Conservation (phyloP, 208 protist genomes). For the Crithidia sp. region DNA sequence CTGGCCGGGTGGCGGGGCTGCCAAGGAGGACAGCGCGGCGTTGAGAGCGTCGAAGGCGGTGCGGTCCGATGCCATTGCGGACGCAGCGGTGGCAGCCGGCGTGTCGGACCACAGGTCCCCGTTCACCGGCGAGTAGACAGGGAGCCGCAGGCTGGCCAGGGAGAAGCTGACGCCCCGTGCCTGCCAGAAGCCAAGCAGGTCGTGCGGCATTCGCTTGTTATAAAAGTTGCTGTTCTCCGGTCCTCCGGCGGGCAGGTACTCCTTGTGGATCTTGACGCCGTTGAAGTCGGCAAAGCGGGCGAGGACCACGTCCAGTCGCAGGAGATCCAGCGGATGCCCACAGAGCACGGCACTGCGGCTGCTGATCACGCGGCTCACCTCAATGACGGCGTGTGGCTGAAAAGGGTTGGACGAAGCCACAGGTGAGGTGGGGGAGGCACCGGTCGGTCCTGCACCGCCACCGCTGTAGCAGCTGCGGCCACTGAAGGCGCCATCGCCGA, state of each 20-base stretch:
- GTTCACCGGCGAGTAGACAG: conserved; percentile 76
- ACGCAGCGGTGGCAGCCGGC: neutral
- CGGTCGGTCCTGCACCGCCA: neutral
- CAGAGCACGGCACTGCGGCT: conserved; percentile 70
- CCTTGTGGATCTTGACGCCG: conserved; percentile 74
- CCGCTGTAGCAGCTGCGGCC: conserved; percentile 2
- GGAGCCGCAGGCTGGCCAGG: conserved; percentile 44
- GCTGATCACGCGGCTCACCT: conserved; percentile 75
- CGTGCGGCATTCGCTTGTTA: conserved; percentile 58
- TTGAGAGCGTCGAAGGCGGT: neutral
- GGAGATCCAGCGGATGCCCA: conserved; percentile 77
- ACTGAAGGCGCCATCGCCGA: neutral
- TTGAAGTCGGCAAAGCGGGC: conserved; percentile 59
- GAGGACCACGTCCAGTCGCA: conserved; percentile 64
- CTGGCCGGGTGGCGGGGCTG: neutral
- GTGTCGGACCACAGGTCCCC: conserved; percentile 50
- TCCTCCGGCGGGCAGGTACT: conserved; percentile 58
- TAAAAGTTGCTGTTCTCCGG: conserved; percentile 77
- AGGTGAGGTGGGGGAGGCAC: neutral
- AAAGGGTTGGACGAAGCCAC: neutral
- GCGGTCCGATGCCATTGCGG: neutral
- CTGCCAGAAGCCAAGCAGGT: conserved; percentile 61
- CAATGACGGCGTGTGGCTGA: conserved; percentile 59
- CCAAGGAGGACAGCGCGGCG: conserved; percentile 1
- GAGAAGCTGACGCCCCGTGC: conserved; percentile 51